Percentiles rank a stretch among this genome's conserved stretches.
Conservation (phyloP, 2,329 filamentous ascomycete genomes). For the Ceratocystis lukuohia region DNA sequence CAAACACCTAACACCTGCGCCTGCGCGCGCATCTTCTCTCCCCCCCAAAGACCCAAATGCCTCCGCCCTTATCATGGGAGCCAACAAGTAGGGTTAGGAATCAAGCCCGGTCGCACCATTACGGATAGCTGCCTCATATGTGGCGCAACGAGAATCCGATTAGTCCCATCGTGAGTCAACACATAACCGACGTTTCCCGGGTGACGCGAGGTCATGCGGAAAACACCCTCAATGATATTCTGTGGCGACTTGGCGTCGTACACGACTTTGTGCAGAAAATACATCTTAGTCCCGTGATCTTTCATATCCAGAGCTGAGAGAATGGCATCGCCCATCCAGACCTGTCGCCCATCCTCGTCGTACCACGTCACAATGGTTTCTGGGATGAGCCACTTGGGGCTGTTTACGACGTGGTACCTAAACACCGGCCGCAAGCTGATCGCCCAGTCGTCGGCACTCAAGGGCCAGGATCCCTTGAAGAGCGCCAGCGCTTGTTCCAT, state of each 20-base stretch:
- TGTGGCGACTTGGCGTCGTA: constrained; percentile 1
- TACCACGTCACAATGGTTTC: constrained; percentile 8
- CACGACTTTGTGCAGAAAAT: background rate
- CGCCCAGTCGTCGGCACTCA: constrained; percentile 3
- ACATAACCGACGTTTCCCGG: constrained; percentile 3
- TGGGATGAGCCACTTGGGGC: constrained; percentile 4
- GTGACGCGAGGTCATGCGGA: constrained; percentile 4
- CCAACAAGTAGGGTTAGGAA: constrained; percentile 3
- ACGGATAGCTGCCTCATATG: constrained; percentile 6
- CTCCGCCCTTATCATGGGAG: background rate
- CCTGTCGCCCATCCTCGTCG: background rate
- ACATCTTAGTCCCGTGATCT: constrained; percentile 4
- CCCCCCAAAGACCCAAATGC: background rate
- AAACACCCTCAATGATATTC: background rate
- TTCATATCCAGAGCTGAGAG: background rate
- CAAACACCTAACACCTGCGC: background rate
- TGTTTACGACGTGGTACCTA: constrained; percentile 2
- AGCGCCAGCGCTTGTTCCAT: constrained; percentile 3
- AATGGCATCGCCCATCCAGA: constrained; percentile 1
- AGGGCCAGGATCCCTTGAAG: background rate
- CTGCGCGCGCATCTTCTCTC: background rate
- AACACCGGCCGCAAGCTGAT: background rate
- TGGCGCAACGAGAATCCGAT: constrained; percentile 6
- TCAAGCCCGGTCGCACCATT: constrained; percentile 4
- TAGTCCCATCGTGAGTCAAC: constrained; percentile 2